These are phyloP conservation scores for Epichloe sylvatica DNA, from an alignment of 2,329 filamentous ascomycete species.

Conservation along the genomic window DNA sequence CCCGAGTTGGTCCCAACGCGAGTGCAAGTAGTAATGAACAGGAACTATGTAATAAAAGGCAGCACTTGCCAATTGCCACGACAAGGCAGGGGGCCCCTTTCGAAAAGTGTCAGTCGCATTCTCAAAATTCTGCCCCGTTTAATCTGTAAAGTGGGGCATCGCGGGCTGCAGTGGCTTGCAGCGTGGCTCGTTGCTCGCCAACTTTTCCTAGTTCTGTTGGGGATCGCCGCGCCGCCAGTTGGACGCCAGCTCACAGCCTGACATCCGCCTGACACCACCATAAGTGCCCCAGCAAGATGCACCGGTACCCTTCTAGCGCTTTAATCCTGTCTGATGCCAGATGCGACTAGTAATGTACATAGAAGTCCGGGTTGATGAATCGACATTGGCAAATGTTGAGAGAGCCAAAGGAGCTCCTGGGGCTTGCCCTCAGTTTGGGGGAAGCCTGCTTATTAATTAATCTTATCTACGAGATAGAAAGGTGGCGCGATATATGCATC, in stretches of 20 bases:
- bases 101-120: background rate
- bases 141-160: background rate
- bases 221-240: slow-evolving; percentile 16
- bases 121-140: background rate
- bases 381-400: background rate
- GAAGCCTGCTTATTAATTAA: background rate
- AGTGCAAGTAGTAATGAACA: too few species aligned
- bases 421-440: background rate
- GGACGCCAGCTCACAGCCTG: background rate
- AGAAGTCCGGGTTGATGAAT: too few species aligned
- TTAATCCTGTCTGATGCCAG: background rate
- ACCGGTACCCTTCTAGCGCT: background rate
- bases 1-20: too few species aligned
- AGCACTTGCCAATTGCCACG: too few species aligned
- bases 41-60: too few species aligned
- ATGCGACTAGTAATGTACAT: background rate
- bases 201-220: slow-evolving; percentile 29
- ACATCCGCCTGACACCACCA: too few species aligned
- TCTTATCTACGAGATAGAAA: background rate
- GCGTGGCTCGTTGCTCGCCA: slow-evolving; percentile 10
- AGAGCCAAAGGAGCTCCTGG: background rate
- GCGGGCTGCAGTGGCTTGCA: slow-evolving; percentile 2
- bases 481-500: background rate
- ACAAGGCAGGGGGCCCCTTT: background rate
- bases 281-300: background rate